These are phyloP conservation scores for Vitis cinerea DNA, from an alignment of 164 flowering plant genomes.

Conservation along the genomic window DNA sequence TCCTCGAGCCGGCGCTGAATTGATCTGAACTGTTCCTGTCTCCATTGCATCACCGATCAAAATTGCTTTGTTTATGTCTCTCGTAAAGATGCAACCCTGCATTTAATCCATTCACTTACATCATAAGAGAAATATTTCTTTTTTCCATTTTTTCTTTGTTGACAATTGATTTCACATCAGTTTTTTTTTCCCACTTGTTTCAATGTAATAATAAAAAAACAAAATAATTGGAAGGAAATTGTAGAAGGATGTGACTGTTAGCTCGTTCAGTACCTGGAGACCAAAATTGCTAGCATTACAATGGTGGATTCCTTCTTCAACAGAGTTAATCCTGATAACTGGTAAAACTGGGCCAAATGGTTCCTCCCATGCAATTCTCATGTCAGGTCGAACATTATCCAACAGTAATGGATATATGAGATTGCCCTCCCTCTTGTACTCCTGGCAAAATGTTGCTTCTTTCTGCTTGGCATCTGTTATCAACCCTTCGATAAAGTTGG, in stretches of 20 bases:
- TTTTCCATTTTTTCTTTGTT: no score
- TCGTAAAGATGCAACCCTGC: slow-evolving; percentile 94
- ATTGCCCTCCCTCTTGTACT: slow-evolving; percentile 92
- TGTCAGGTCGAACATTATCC: slow-evolving; percentile 89
- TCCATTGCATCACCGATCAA: slow-evolving; percentile 98
- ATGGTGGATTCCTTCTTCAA: slow-evolving; percentile 96
- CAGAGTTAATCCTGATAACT: slow-evolving; percentile 77
- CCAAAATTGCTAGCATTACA: slow-evolving; percentile 99
- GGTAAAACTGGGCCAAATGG: slow-evolving; percentile 98
- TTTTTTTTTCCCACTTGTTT: no score
- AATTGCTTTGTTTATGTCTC: slow-evolving; percentile 95
- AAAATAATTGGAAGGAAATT: no score
- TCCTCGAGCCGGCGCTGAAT: slow-evolving; percentile 99
- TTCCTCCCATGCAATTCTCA: slow-evolving; percentile 99
- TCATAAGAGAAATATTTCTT: no score
- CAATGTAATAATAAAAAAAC: no score
- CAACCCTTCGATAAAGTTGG: slow-evolving; percentile 91
- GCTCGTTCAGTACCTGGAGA: slow-evolving; percentile 65
- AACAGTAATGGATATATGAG: slow-evolving; percentile 95
- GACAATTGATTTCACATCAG: no score
- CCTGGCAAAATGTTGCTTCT: slow-evolving; percentile 93
- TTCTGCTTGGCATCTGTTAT: slow-evolving; percentile 92
- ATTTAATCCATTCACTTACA: not conserved
- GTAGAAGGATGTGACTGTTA: not conserved
- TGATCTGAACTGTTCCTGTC: slow-evolving; percentile 94